Base-by-base conservation (phyloP, 345 rosid species). In the Linum trigynum region DNA sequence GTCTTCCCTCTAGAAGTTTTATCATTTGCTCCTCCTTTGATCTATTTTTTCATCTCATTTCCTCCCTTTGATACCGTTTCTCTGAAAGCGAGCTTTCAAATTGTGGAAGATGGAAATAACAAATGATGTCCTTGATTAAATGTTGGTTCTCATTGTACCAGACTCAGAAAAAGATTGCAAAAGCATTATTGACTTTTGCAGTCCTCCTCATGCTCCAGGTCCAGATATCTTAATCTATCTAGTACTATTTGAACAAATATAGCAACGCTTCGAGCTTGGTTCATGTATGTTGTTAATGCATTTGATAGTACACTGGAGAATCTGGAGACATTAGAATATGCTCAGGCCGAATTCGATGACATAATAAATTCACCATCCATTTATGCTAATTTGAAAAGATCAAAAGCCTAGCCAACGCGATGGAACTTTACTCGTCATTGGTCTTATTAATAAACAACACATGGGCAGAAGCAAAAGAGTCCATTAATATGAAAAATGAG, bases 401-500 rank as follows among this genome's bases (percentile, higher is more conserved):
- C 51, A 85, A 75, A 82, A 85, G 90, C 76, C 81, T 92, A 37
- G 92, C 89, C 70, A 92, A 88, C 76, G 80, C 85, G 15, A 92
- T 90, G 82, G 90, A 85, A 66, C 88, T 92, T 57, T 92, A 92
- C 78, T 92, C 97, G 12, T 90, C 97, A 6, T 79, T 90, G 80
- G 82, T 92, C 73, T 80, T 92, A 36, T 65, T 92, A 39, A 88
- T 92, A 76, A 90, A 86, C 76, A 75, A 87, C 71, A 86, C 97
- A 45, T 92, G 95, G 78, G 90, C 96, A 16, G 81, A 89, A 15
- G 96, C 96, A n/a, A 92, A 86, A 82, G 95, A 82, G 15, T 92
- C 98, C 23, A 66, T 72, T n/a, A 77, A 82, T 23, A 78, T 90
- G 87, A 88, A 82, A 59, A 77, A 86, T 41, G 92, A 86, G 96